Base-by-base conservation (phyloP, 495 filamentous ascomycete species). In the Tuber magnatum region DNA sequence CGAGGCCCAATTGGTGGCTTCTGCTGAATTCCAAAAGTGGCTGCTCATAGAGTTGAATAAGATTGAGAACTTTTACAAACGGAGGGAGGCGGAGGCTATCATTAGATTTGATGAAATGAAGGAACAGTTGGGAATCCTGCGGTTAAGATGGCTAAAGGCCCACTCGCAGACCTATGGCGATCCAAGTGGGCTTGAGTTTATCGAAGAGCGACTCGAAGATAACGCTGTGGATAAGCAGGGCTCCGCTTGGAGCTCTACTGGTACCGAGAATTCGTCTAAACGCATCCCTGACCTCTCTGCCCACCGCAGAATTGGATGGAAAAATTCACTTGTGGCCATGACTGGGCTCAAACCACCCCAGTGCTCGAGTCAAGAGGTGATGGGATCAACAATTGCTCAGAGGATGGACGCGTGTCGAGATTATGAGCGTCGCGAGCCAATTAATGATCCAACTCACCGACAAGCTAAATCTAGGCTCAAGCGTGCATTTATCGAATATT, bases 381-480 rank as follows among this genome's bases (percentile, higher is more conserved):
- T 79, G 73, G 72, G 76, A 2, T 38, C 78, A 41, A 71, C 72
- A 24, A 78, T 73, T 3, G 71, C 72, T 35, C 73, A 79, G 28
- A 68, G 61, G 35, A 73, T 75, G 39, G 61, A 77, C 51, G 41
- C 73, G 7, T 61, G 72, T 87, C 89, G 24, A 7, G 81, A 83
- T 56, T 83, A 83, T n/a, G 76, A 75, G 41, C 72, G 78, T 8
- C 72, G 76, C 9, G 69, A 51, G 24, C 81, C 81, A 1, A 76
- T 76, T 0, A 83, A 83, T 73, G 78, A 83, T 68, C 79, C 81
- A 14, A 75, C 79, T 14, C 78, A 83, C 48, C 71, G 71, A 20
- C 39, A 81, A 40, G 95, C 95, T 1, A 97, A 97, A 83, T 86
- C 91, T 71, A 97, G 97, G 83, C 88, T 99, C 71, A 97, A 97